A percentile compares a stretch with the other conserved stretches of the same genome.
phyloP scores from a whole-genome alignment of 768 basidiomycete species.

The Hygrophorus russula region DNA sequence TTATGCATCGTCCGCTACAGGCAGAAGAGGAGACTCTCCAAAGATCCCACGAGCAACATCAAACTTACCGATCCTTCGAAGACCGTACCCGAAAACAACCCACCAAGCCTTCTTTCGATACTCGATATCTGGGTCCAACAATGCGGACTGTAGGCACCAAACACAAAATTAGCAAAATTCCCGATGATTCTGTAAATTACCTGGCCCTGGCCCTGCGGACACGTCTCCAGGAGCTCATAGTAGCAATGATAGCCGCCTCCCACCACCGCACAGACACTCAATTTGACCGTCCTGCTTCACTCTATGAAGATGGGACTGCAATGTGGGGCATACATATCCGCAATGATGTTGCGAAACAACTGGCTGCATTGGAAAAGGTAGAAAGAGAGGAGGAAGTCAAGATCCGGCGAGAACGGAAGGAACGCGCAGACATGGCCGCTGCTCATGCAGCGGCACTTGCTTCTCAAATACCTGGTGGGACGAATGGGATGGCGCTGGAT shows the following conservation, averaged over 20 bases:
- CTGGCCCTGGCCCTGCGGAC: conserved; percentile 69
- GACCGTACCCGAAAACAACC: conserved; percentile 78
- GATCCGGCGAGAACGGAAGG: conserved; percentile 66
- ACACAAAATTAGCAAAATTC: conserved; percentile 55
- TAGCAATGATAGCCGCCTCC: conserved; percentile 55
- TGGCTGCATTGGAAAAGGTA: conserved; percentile 60
- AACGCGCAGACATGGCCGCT: conserved; percentile 61
- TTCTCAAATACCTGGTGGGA: conserved; percentile 38
- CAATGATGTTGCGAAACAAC: conserved; percentile 72
- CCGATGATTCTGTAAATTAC: conserved; percentile 68
- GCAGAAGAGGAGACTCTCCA: conserved; percentile 82
- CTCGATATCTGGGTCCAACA: conserved; percentile 47
- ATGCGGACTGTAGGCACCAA: conserved; percentile 58
- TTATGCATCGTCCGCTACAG: conserved; percentile 23
- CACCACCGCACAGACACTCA: conserved; percentile 62
- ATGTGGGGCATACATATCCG: conserved; percentile 79
- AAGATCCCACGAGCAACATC: conserved; percentile 49
- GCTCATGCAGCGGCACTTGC: conserved; percentile 56
- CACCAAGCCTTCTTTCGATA: conserved; percentile 56
- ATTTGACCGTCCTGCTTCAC: conserved; percentile 53
- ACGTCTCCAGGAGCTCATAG: conserved; percentile 60
- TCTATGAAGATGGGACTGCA: conserved; percentile 55
- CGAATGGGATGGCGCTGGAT: conserved; percentile 13
- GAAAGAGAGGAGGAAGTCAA: conserved; percentile 80
- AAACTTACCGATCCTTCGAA: conserved; percentile 54